Evolutionary conservation across 495 filamentous ascomycete species (phyloP), one percentile per base, ranked within the genome.

Genomic region (Aspergillus nanangensis): DNA sequence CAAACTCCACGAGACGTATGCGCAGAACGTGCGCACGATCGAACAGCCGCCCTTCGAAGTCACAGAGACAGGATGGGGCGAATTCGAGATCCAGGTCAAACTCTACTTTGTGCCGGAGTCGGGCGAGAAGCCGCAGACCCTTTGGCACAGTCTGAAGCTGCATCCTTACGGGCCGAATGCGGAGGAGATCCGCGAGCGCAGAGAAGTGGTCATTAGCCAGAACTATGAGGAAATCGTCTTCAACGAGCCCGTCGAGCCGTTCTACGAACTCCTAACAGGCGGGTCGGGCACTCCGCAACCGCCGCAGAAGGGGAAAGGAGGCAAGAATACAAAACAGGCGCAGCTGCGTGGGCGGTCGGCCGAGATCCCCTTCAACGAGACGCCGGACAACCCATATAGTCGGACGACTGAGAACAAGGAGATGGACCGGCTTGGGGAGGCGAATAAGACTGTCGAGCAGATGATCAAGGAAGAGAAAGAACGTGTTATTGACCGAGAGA

Each of bases 1-100:
- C 76, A 96, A 96, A 62, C 79, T 98, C 3, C 90, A 95, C 74
- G 90, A 96, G 57, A 93, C 90, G 4, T 96, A 95, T 63, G 79
- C 87, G 27, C 91, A 96, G 60, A 83, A 84, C 50, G 73, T 91
- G 2, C 86, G 93, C 48, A 89, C 84, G 36, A 63, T 90, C 70
- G 75, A 88, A 63, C 75, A 79, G 36, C 81, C 81, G 21, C 85
- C 92, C 21, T 97, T 95, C 63, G 79, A 87, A 61, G 86, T 97
- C 35, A 76, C 76, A 41, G 93, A 96, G 66, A 95, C 91, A 0
- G 93, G 93, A 29, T 98, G 92, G 89, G 93, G 93, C 54, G 93
- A 96, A 71, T 98, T 98, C 71, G 87, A 93, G 58, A 91, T 97
- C 51, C 84, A 88, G 47, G 86, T 98, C 60, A 88, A 95, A 57